Evolutionary conservation across 2,329 filamentous ascomycete genomes (phyloP), one percentile per base, ranked within the genome.

Genomic region (Beauveria australis): DNA sequence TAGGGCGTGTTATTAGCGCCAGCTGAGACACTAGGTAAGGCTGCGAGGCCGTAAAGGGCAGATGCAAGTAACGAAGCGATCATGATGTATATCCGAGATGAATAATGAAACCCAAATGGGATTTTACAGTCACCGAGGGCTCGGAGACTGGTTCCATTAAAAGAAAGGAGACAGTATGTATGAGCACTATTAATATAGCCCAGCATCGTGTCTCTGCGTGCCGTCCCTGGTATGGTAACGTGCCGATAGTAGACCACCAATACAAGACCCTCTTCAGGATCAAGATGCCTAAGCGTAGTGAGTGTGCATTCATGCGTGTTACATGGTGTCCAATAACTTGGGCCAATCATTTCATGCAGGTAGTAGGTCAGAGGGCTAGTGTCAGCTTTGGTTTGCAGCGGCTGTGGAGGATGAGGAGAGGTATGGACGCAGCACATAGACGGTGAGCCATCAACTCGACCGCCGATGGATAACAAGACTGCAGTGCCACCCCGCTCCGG

Each of bases 21-120:
- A 18, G 57, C 28, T 9, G 57, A 57, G 19, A 47, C 43, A 33
- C 41, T 43, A 10, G 51, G 41, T 26, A 60, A 14, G 8, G 57
- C 40, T 10, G 57, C 57, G 33, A 62, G 40, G 47, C 40, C 53
- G 54, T 44, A 60, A 9, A 62, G 52, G 37, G 40, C 22, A 22
- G 60, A 6, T 6, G 53, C 47, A 7, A 60, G 44, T 5, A 59
- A 26, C 30, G 52, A 62, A 9, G 43, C 26, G 19, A 47, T 43
- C 61, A 62, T 62, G 52, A n/a, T 56, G 53, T 52, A 37, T 51
- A 47, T 24, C 3, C 44, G 46, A 22, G 24, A 26, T n/a, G 53
- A 22, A 19, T 30, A 16, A 26, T 22, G 47, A 4, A 40, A 16
- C 2, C 57, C 48, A 40, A 41, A 33, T 22, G 37, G 40, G 37